Conservation (phyloP, 2,329 filamentous ascomycete species). For the Alternaria novae-zelandiae region DNA sequence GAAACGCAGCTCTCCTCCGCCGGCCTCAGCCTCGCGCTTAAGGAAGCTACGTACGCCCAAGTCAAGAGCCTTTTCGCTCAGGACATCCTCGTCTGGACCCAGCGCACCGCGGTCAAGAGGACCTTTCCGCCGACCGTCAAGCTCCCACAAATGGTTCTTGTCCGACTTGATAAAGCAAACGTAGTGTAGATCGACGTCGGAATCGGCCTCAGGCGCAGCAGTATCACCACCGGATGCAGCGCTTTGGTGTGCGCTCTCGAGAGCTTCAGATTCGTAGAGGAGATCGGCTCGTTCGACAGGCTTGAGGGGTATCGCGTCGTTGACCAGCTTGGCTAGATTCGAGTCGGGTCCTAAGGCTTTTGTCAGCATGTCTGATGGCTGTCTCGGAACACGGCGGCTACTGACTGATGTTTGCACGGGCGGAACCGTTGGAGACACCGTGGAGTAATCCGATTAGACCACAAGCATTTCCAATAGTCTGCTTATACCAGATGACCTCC, state of each 20-base stretch:
- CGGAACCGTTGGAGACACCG: conserved; percentile 79
- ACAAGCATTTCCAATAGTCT: conserved; percentile 95
- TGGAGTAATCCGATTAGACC: conserved; percentile 91
- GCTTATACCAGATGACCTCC: conserved; percentile 90
- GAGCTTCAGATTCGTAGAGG: conserved; percentile 75
- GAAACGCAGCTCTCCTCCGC: conserved; percentile 66
- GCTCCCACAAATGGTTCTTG: conserved; percentile 76
- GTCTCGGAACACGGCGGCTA: background rate
- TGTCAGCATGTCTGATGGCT: conserved; percentile 19
- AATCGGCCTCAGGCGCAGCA: conserved; percentile 75
- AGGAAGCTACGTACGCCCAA: conserved; percentile 70
- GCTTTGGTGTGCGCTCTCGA: conserved; percentile 79
- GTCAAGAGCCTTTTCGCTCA: conserved; percentile 74
- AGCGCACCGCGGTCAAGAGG: conserved; percentile 68
- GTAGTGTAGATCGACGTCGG: conserved; percentile 90
- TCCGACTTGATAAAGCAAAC: conserved; percentile 87
- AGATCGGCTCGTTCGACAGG: conserved; percentile 72
- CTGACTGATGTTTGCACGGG: conserved; percentile 54
- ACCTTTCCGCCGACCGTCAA: conserved; percentile 77
- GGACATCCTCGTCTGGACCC: conserved; percentile 54
- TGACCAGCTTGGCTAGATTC: conserved; percentile 69
- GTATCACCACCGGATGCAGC: conserved; percentile 83
- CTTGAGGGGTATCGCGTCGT: conserved; percentile 71
- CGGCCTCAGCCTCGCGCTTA: conserved; percentile 61
- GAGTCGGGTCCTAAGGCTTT: conserved; percentile 53